Conservation (phyloP, 352 stramenopile species). For the Globisporangium paroecandrum region DNA sequence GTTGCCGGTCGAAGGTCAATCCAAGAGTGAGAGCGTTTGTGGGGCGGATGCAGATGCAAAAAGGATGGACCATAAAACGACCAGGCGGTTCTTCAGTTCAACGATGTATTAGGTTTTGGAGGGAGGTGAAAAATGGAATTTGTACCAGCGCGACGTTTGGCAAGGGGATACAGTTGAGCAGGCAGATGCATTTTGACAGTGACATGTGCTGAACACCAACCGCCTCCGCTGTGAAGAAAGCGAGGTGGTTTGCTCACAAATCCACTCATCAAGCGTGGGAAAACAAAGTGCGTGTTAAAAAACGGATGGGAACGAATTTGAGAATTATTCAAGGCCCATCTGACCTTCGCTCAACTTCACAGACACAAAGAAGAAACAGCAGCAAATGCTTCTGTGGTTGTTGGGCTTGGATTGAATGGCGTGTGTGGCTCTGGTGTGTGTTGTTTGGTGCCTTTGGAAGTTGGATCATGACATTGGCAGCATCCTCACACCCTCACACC, state of each 20-base stretch:
- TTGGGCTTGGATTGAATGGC: not conserved
- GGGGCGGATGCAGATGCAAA: not conserved
- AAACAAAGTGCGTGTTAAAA: not conserved
- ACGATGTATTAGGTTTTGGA: not conserved
- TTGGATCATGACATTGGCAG: not conserved
- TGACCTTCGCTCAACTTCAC: not conserved
- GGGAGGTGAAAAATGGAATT: not conserved
- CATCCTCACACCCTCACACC: not conserved
- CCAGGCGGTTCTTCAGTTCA: not conserved
- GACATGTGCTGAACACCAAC: conserved; percentile 2
- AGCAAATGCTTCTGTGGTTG: not conserved
- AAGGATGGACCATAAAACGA: not conserved
- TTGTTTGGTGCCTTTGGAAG: not conserved
- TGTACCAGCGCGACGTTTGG: not conserved
- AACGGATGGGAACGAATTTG: conserved; percentile 3
- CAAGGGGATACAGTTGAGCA: not conserved
- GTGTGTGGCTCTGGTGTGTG: not conserved
- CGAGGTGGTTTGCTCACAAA: not conserved
- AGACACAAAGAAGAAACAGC: not conserved
- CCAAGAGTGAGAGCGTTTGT: not conserved
- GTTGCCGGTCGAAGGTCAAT: not conserved
- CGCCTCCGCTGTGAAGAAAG: not conserved
- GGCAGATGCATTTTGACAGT: not conserved
- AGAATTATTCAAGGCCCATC: not conserved
- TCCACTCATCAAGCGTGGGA: conserved; percentile 6